These are phyloP conservation scores for Tulasnella sp. DNA, from an alignment of 768 basidiomycete genomes.

Conservation along the genomic window DNA sequence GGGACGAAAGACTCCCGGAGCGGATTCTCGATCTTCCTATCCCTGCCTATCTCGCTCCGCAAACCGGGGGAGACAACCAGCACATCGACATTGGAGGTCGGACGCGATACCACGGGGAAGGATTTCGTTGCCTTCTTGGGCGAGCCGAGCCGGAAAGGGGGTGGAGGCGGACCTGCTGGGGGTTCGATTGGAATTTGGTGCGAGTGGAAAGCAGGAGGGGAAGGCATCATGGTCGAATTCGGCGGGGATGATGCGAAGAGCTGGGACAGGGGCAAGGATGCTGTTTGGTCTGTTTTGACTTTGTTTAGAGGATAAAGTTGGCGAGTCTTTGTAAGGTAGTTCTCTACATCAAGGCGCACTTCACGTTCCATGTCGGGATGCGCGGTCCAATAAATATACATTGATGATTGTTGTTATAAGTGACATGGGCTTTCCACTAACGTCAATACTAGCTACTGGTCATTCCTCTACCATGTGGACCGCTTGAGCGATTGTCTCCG, in stretches of 20 bases:
- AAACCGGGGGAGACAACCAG: neutral
- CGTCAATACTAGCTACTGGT: too few species aligned
- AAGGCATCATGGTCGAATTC: conserved; percentile 79
- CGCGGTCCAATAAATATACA: too few species aligned
- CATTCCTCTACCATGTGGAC: too few species aligned
- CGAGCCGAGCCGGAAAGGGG: conserved; percentile 86
- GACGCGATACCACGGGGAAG: conserved; percentile 50
- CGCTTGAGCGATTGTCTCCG: too few species aligned
- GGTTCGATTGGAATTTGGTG: conserved; percentile 89
- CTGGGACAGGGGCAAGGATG: conserved; percentile 79
- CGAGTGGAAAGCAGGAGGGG: conserved; percentile 73
- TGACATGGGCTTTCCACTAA: too few species aligned
- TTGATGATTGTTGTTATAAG: too few species aligned
- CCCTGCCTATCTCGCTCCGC: conserved; percentile 34
- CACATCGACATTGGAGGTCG: conserved; percentile 29
- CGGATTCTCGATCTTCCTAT: conserved; percentile 46
- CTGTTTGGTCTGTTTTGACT: conserved; percentile 64
- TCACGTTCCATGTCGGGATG: too few species aligned
- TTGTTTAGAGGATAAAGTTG: conserved; percentile 27
- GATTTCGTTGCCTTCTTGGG: conserved; percentile 66
- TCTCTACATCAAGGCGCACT: too few species aligned
- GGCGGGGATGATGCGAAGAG: conserved; percentile 67
- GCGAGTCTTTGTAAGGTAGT: too few species aligned
- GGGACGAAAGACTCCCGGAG: conserved; percentile 20
- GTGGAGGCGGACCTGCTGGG: conserved; percentile 70